These are phyloP conservation scores for Panicum virgatum DNA, from an alignment of 202 grass and related monocot species.

Conservation along the genomic window DNA sequence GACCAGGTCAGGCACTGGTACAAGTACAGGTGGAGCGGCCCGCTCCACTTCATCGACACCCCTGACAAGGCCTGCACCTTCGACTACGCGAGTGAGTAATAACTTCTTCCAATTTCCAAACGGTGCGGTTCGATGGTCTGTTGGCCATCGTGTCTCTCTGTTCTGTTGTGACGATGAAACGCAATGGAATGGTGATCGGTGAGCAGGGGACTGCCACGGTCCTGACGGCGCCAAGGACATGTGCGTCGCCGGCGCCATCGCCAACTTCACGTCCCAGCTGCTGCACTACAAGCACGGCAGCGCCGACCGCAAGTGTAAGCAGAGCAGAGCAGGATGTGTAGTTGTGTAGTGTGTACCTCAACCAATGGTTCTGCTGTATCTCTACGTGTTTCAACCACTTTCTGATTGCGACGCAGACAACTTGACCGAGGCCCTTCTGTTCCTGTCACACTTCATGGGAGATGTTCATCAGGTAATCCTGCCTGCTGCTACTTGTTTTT, in stretches of 20 bases:
- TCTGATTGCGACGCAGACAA: constrained; percentile 56
- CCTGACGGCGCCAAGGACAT: constrained; percentile 54
- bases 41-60: constrained; percentile 93
- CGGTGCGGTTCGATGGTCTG: not conserved
- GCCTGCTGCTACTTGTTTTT: too few relatives aligned
- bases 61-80: constrained; percentile 87
- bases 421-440: constrained; percentile 80
- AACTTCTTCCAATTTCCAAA: not conserved
- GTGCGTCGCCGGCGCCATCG: constrained; percentile 83
- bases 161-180: not conserved
- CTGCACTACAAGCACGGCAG: constrained; percentile 77
- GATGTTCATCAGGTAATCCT: constrained; percentile 88
- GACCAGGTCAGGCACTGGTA: constrained; percentile 88
- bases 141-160: not conserved
- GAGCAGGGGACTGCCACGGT: constrained; percentile 79
- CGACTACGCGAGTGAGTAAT: constrained; percentile 72
- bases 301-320: constrained; percentile 69
- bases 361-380: not conserved
- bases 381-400: not conserved
- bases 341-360: not conserved
- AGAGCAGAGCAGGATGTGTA: not conserved
- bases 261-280: constrained; percentile 86
- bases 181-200: not conserved
- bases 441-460: constrained; percentile 93
- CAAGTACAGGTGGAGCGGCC: constrained; percentile 68